These are phyloP conservation scores for Talaromyces sp. DNA, from an alignment of 2,329 filamentous ascomycete species.

Conservation along the genomic window DNA sequence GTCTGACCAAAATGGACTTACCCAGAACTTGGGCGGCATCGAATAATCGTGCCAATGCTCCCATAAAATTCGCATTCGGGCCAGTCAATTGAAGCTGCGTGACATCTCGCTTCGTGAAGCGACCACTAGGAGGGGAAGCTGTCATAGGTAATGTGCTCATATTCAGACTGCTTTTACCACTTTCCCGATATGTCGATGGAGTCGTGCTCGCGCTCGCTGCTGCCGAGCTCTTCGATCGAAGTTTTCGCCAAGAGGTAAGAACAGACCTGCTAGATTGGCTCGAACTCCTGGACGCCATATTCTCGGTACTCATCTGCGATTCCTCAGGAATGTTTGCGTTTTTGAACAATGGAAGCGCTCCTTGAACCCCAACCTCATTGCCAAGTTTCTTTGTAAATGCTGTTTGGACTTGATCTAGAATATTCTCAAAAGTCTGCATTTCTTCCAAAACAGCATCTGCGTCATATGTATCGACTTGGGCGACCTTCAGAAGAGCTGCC, in stretches of 20 bases:
- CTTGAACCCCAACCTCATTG: constrained; percentile 84
- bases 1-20: constrained; percentile 43
- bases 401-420: constrained; percentile 81
- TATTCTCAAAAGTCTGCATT: constrained; percentile 81
- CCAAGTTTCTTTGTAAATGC: constrained; percentile 78
- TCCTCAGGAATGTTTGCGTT: constrained; percentile 52
- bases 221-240: constrained; percentile 84
- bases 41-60: constrained; percentile 81
- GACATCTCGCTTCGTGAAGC: constrained; percentile 69
- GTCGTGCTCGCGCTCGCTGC: constrained; percentile 24
- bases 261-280: constrained; percentile 72
- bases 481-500: constrained; percentile 78
- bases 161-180: constrained; percentile 58
- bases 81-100: constrained; percentile 69
- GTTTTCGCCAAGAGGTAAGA: constrained; percentile 81
- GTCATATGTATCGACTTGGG: constrained; percentile 80
- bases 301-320: constrained; percentile 36
- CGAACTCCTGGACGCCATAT: constrained; percentile 45
- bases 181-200: constrained; percentile 38
- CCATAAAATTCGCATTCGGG: constrained; percentile 88
- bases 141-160: constrained; percentile 81
- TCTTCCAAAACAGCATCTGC: constrained; percentile 90
- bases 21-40: constrained; percentile 90
- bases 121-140: constrained; percentile 51
- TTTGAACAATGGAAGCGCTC: constrained; percentile 70